phyloP scores from a whole-genome alignment of 805 yeast species.

The Suhomyces kilbournensis region DNA sequence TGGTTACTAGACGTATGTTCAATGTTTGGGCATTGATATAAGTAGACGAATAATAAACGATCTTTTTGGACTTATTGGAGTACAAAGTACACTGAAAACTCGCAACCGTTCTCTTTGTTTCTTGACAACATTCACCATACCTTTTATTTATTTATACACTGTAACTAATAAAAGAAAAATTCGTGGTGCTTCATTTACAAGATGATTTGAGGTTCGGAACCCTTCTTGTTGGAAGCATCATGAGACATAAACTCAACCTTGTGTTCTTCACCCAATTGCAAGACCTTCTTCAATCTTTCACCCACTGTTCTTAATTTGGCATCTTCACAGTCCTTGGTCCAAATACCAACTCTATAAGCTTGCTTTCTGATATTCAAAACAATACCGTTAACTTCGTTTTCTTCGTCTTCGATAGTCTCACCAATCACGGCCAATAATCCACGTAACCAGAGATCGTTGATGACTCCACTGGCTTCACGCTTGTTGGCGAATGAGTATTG shows the following conservation, averaged over 20 bases:
- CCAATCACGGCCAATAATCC: conserved; percentile 88
- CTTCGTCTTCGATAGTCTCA: conserved; percentile 84
- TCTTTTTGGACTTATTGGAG: neutral
- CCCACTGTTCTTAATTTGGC: conserved; percentile 70
- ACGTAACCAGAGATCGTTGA: conserved; percentile 91
- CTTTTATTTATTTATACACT: neutral
- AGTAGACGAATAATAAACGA: neutral
- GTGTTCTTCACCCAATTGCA: conserved; percentile 71
- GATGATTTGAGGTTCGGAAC: conserved; percentile 34
- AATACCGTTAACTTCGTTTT: conserved; percentile 88
- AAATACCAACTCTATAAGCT: conserved; percentile 80
- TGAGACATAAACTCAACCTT: conserved; percentile 78
- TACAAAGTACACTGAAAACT: no score
- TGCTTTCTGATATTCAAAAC: conserved; percentile 84
- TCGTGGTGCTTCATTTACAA: conserved; percentile 16
- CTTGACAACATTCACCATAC: neutral
- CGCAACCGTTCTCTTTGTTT: neutral
- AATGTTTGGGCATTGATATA: no score
- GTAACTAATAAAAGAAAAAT: neutral
- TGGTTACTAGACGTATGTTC: conserved; percentile 20
- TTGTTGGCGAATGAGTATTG: conserved; percentile 63
- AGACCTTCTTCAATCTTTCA: conserved; percentile 78
- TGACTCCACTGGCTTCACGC: conserved; percentile 53
- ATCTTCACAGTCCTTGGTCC: conserved; percentile 83
- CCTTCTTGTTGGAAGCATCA: conserved; percentile 47